phyloP scores from a whole-genome alignment of 2,329 filamentous ascomycete genomes.

The Tolypocladium nubicola region DNA sequence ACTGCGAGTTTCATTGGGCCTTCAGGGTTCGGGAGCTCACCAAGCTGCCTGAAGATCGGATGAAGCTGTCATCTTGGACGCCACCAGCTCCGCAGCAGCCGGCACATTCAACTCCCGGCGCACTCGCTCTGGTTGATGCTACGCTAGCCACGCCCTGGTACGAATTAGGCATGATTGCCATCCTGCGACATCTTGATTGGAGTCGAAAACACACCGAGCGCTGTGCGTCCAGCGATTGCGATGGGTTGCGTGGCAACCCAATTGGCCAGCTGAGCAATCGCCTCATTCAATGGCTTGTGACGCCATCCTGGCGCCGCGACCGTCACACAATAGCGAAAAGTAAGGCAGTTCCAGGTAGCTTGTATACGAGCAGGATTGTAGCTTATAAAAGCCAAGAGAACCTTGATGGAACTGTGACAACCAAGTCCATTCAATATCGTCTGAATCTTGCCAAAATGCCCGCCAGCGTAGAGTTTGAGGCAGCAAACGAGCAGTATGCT shows the following conservation, averaged over 20 bases:
- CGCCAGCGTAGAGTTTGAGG: conserved; percentile 14
- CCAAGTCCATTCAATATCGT: neutral
- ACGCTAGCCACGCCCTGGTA: neutral
- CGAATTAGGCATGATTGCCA: neutral
- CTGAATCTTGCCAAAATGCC: conserved; percentile 4
- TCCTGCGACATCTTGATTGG: neutral
- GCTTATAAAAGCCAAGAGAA: neutral
- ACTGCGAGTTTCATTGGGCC: no score
- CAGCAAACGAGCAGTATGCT: conserved; percentile 40
- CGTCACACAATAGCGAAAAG: no score
- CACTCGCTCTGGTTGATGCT: neutral
- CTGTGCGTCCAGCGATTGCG: neutral
- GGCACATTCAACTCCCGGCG: neutral
- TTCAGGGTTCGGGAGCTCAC: no score
- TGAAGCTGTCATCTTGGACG: neutral
- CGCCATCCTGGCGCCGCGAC: neutral
- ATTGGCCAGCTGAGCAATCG: neutral
- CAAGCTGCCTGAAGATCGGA: neutral
- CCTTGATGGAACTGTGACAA: neutral
- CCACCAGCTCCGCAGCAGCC: neutral
- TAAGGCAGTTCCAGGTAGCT: neutral
- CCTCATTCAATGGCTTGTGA: neutral
- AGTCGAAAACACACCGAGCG: neutral
- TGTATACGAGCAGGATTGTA: neutral
- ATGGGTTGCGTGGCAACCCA: no score